phyloP scores from a whole-genome alignment of 2,329 filamentous ascomycete species.

The Talaromyces piceae region DNA sequence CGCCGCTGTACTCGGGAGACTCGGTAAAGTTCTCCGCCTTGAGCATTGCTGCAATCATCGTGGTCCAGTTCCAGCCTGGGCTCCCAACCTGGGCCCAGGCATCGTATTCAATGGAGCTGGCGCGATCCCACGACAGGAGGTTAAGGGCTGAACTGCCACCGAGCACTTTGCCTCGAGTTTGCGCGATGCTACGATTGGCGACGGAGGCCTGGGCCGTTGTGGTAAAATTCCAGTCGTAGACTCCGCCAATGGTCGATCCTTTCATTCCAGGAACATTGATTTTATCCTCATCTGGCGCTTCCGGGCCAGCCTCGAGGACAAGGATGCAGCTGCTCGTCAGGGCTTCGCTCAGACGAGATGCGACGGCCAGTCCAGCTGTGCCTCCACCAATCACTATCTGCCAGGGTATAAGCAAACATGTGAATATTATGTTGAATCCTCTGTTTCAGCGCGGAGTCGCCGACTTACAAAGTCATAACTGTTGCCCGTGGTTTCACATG shows the following conservation, averaged over 20 bases:
- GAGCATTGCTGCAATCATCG: neutral
- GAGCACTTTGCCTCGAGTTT: slow-evolving; percentile 1
- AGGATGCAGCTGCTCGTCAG: neutral
- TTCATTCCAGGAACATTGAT: neutral
- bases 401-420: neutral
- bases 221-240: neutral
- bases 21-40: neutral
- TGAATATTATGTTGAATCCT: neutral
- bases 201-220: neutral
- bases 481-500: neutral
- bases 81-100: neutral
- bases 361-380: slow-evolving; percentile 16
- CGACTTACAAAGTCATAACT: neutral
- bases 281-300: neutral
- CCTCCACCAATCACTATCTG: slow-evolving; percentile 15
- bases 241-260: neutral
- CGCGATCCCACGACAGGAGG: neutral
- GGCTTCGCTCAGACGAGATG: slow-evolving; percentile 18
- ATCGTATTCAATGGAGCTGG: neutral
- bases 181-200: neutral
- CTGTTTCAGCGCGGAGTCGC: neutral
- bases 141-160: slow-evolving; percentile 3
- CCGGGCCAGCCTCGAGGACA: slow-evolving; percentile 1
- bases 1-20: neutral
- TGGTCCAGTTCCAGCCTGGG: slow-evolving; percentile 1